Base-by-base conservation (phyloP, 768 basidiomycete species). In the Suillus weaverae region DNA sequence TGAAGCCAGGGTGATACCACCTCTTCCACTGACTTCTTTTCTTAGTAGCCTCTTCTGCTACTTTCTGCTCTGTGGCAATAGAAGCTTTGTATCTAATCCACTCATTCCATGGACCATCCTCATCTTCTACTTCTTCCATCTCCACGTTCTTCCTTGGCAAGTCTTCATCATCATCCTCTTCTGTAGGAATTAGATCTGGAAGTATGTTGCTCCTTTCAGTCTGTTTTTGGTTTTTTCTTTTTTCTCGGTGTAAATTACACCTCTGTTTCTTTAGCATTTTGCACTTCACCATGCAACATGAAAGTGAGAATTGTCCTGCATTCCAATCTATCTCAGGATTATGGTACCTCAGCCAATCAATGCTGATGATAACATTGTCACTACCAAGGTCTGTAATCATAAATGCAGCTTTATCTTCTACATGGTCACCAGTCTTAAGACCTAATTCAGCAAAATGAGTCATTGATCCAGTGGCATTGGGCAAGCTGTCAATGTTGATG, bases 131-230 rank as follows among this genome's bases (percentile, higher is more conserved):
- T 22, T 46, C 44, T 10, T 46, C 44, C 1, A 22, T 10, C 4
- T 0, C 11, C 1, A 10, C n/a, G n/a, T 8, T 46, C 4, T 5
- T 46, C 9, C 0, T 9, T 1, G 2, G 0, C 20, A 9, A 2
- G 0, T 44, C n/a, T 10, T 46, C 44, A n/a, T 46, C 11, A 2
- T 46, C 44, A 0, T n/a, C n/a, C n/a, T n/a, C n/a, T n/a, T n/a
- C n/a, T n/a, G n/a, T 44, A 1, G 43, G 43, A 44, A 44, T 44
- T 0, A 44, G 43, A 44, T 44, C 43, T 9, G 43, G 43, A n/a
- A n/a, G n/a, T 4, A 44, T 11, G 2, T 43, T 18, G 1, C n/a
- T n/a, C n/a, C n/a, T n/a, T n/a, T 41, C 39, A 16, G 1, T 6
- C 20, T 44, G 5, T 44, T 44, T 44, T 44, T 43, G n/a, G 43